A percentile compares a stretch with the other conserved stretches of the same genome.
Conservation (phyloP, 176 grass and related monocot species). For the Ampelocalamus luodianensis region DNA sequence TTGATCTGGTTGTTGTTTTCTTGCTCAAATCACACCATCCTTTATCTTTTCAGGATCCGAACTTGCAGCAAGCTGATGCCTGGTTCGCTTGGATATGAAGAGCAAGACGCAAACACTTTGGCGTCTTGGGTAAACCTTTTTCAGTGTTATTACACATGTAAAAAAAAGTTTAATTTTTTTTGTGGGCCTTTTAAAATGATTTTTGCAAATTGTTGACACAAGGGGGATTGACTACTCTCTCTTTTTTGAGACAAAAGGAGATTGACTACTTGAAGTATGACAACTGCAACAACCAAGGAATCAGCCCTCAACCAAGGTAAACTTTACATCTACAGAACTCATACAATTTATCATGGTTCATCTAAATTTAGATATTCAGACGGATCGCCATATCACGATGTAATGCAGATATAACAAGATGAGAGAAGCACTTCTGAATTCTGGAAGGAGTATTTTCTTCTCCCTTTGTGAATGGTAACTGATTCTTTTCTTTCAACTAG, state of each 20-base stretch:
- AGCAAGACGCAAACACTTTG: slow-evolving; percentile 54
- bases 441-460: slow-evolving; percentile 58
- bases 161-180: background rate
- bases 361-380: background rate
- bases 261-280: slow-evolving; percentile 37
- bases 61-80: slow-evolving; percentile 65
- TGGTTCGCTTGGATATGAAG: slow-evolving; percentile 56
- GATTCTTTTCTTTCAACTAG: background rate
- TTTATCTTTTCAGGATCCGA: slow-evolving; percentile 29
- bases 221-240: background rate
- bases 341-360: background rate
- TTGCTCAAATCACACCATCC: background rate
- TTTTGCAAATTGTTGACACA: slow-evolving; percentile 14
- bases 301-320: slow-evolving; percentile 13
- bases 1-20: background rate
- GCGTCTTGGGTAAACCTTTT: slow-evolving; percentile 49
- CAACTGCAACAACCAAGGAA: slow-evolving; percentile 11
- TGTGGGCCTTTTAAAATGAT: background rate
- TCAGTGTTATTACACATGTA: background rate
- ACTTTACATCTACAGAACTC: background rate
- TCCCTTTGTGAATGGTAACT: slow-evolving; percentile 63
- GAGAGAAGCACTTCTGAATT: slow-evolving; percentile 50
- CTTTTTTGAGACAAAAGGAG: too few species aligned
- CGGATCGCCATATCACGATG: background rate
- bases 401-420: slow-evolving; percentile 53